Evolutionary conservation across 2,329 filamentous ascomycete genomes (phyloP).

Genomic region (Fusarium papillatum): DNA sequence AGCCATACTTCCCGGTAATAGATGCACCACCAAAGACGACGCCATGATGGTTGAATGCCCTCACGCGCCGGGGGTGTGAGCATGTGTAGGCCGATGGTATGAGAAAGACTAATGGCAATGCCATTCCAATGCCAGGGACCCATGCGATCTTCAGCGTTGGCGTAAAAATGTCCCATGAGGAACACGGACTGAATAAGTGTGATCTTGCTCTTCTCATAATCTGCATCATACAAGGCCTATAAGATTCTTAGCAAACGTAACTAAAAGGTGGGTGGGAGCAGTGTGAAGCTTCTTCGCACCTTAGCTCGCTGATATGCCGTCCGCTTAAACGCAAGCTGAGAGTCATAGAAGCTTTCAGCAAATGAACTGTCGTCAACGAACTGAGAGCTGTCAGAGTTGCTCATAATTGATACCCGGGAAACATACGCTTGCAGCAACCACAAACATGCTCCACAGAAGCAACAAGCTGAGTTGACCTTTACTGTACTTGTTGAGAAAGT

Average conservation of each 20-base stretch:
- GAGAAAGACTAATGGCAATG: constrained; percentile 57
- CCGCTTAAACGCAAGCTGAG: constrained; percentile 20
- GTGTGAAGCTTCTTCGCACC: neutral
- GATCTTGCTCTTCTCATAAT: constrained; percentile 54
- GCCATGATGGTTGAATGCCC: constrained; percentile 15
- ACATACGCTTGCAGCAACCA: constrained; percentile 48
- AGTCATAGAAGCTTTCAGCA: neutral
- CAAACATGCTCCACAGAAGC: constrained; percentile 48
- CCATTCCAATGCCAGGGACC: constrained; percentile 62
- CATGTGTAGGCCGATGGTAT: constrained; percentile 56
- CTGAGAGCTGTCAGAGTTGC: neutral
- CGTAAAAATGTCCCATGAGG: constrained; percentile 57
- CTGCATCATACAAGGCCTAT: constrained; percentile 45
- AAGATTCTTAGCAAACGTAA: neutral
- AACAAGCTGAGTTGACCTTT: constrained; percentile 31
- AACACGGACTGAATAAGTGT: constrained; percentile 57
- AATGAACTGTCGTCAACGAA: constrained; percentile 14
- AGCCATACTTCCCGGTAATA: constrained; percentile 31
- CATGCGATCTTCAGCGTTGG: constrained; percentile 54
- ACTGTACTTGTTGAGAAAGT: constrained; percentile 35
- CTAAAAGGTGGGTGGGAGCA: no score
- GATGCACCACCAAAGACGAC: constrained; percentile 31
- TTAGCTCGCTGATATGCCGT: constrained; percentile 27
- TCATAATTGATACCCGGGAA: neutral
- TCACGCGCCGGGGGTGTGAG: neutral